Evolutionary conservation across 495 filamentous ascomycete genomes (phyloP).

Genomic region (Saxophila tyrrhenica): DNA sequence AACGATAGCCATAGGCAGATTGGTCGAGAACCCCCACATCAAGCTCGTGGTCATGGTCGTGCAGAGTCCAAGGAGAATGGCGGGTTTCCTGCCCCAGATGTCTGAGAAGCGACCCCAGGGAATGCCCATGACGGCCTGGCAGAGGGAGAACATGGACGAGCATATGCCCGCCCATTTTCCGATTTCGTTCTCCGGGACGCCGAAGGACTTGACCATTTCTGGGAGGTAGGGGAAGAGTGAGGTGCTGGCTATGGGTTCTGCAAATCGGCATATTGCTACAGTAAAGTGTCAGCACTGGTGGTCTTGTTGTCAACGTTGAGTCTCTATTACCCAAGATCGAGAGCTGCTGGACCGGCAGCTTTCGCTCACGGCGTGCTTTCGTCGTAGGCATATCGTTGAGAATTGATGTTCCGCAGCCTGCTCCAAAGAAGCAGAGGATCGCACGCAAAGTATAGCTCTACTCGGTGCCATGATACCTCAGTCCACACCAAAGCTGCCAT

Average conservation of each 20-base stretch:
- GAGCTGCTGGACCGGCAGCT: slow-evolving; percentile 6
- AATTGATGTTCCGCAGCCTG: background rate
- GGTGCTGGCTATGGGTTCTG: slow-evolving; percentile 74
- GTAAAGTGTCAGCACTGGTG: slow-evolving; percentile 19
- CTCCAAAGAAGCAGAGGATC: background rate
- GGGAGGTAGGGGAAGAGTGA: slow-evolving; percentile 83
- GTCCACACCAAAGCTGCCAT: background rate
- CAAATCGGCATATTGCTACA: slow-evolving; percentile 64
- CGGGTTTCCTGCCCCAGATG: slow-evolving; percentile 59
- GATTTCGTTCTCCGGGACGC: slow-evolving; percentile 57
- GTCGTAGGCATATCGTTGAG: background rate
- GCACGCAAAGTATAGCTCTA: background rate
- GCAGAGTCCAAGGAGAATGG: slow-evolving; percentile 56
- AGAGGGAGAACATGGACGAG: slow-evolving; percentile 59
- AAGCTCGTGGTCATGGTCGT: slow-evolving; percentile 64
- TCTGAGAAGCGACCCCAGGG: slow-evolving; percentile 74
- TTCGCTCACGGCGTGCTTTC: background rate
- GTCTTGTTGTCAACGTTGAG: background rate
- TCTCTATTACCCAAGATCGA: slow-evolving; percentile 1
- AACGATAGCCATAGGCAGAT: slow-evolving; percentile 57
- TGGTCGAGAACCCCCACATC: slow-evolving; percentile 67
- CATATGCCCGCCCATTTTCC: slow-evolving; percentile 68
- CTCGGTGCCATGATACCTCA: too few relatives aligned
- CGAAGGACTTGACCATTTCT: slow-evolving; percentile 75
- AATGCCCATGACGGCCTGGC: slow-evolving; percentile 61